Conservation (phyloP, 345 rosid genomes). For the Citrus medica region DNA sequence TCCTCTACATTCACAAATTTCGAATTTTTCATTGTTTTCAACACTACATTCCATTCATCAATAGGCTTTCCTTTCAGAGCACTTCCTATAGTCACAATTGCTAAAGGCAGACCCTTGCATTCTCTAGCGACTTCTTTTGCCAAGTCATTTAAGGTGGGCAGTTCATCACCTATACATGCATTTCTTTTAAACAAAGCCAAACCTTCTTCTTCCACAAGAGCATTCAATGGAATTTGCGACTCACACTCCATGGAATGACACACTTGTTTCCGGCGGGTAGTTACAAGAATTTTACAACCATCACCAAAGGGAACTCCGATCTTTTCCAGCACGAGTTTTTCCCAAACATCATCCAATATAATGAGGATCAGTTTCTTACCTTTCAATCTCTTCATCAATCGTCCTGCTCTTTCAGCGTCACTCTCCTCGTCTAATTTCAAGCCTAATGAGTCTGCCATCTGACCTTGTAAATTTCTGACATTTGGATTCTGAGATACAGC, state of each 20-base stretch:
- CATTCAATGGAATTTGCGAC: not conserved
- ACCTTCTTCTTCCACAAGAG: not conserved
- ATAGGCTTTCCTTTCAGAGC: too few species aligned
- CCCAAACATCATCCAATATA: slow-evolving; percentile 24
- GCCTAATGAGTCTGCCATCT: not conserved
- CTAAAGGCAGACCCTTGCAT: not conserved
- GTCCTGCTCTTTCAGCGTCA: not conserved
- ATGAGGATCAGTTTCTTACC: slow-evolving; percentile 9
- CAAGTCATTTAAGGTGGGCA: not conserved
- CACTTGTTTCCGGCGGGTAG: not conserved
- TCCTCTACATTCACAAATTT: too few species aligned
- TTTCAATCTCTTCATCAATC: not conserved
- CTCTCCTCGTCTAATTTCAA: not conserved
- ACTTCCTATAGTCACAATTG: too few species aligned
- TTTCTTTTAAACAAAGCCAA: not conserved
- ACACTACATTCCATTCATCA: too few species aligned
- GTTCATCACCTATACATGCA: not conserved
- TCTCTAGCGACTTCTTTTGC: not conserved
- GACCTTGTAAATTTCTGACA: not conserved
- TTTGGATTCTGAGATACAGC: not conserved
- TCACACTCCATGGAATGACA: not conserved
- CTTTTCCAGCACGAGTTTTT: not conserved
- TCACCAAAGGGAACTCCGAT: slow-evolving; percentile 8
- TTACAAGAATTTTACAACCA: slow-evolving; percentile 10
- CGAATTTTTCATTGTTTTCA: too few species aligned